Base-by-base conservation (phyloP, 305 asterid genomes). In the Fraxinus latifolia region DNA sequence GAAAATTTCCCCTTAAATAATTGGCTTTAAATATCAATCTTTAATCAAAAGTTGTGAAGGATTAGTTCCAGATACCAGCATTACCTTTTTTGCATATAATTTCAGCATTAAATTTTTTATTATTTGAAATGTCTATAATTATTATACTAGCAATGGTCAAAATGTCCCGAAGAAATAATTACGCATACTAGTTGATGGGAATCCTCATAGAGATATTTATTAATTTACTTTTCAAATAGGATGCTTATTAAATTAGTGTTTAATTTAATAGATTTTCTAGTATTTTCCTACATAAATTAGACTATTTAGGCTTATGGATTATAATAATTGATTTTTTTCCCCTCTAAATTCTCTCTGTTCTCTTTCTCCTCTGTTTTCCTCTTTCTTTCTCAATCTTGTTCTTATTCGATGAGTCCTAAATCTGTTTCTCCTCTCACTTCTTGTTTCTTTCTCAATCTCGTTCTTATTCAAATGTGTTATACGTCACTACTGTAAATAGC, bases 81-180 rank as follows among this genome's bases (percentile, higher is more conserved):
- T 60, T 19, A 6, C 4, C 70, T 7, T 60, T 60, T 21, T 7
- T 14, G 25, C 31, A 17, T 21, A 21, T 21, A 60, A 17, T 6
- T 17, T 19, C 31, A 2, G 14, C 70, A 60, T 60, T 6, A 60
- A 5, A 1, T 58, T 68, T 47, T 78, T 44, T 68, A 31, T 65
- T 70, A 83, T 65, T 86, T 76, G 55, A 74, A 82, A 76, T 84
- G 31, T 68, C 81, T 47, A 27, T 37, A 81, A 17, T 29, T 19
- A 82, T 67, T 74, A 78, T 55, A 76, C 82, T 42, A 44, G 74
- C 74, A 67, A 55, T 11, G 58, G 86, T 82, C 84, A 88, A 84
- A 86, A 84, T 78, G 88, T 81, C 89, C 88, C 88, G 15, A 36
- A 6, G 39, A 79, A 67, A 29, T 37, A 23, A 25, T 3, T 77